Evolutionary conservation across 1,284 basidiomycete species (phyloP), one percentile per base, ranked within the genome.

Genomic region (Fomitopsis betulina): DNA sequence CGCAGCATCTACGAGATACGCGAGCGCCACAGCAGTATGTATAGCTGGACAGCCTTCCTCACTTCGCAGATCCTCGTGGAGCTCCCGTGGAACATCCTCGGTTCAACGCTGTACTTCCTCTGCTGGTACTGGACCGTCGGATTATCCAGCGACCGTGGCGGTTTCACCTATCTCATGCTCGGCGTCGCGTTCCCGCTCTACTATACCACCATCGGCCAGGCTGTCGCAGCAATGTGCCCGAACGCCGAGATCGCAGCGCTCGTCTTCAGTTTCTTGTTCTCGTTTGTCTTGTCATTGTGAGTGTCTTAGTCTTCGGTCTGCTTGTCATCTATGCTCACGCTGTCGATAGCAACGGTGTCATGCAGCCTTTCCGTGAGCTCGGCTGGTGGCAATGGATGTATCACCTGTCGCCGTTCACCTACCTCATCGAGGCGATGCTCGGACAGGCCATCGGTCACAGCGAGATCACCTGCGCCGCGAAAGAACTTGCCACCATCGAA

Each of bases 371-470:
- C 72, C 66, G 76, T 6, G 70, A 78, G 13, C 81, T 93, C 6
- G 86, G 85, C 6, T 93, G 89, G 86, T 93, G 90, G 91, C 76
- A 76, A 63, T 94, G 91, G 87, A 90, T 93, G 86, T 91, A 93
- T 73, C 81, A 79, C 53, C 71, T 90, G 5, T 89, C 89, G 2
- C 91, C 91, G 0, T 92, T 85, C 73, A 90, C 87, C 8, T 88
- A 87, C 65, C 73, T 87, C 45, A 78, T 84, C 52, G 85, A 87
- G 66, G 84, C 79, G 30, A 66, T 86, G 35, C 65, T 83, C 27
- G 79, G 80, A 2, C 77, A 83, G 72, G 74, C 69, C 23, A 47
- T 73, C 38, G 74, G 73, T 56, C 76, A 75, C n/a, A 69, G 79
- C 9, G 62, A 66, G 7, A 76, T 89, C 58, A 62, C 71, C 37